phyloP scores from a whole-genome alignment of 2,329 filamentous ascomycete species.

The Chaetomiaceae sp. region DNA sequence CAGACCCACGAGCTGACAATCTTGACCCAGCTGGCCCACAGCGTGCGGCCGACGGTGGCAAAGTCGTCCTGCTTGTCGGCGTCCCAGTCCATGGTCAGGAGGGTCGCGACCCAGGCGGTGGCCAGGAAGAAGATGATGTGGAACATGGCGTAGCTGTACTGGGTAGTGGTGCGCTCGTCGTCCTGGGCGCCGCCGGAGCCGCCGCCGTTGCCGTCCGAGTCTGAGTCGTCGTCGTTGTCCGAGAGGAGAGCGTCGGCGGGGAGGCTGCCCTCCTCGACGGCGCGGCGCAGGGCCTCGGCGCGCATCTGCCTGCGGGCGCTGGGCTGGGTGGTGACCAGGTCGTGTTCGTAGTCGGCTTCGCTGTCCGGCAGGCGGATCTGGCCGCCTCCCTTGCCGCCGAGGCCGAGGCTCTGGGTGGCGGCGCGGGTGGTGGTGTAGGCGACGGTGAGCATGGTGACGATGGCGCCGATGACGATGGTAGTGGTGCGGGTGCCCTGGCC shows the following conservation, averaged over 20 bases:
- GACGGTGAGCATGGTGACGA: constrained; percentile 94
- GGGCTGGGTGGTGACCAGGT: constrained; percentile 82
- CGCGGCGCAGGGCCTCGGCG: constrained; percentile 81
- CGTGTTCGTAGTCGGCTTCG: constrained; percentile 63
- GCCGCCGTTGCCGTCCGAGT: constrained; percentile 40
- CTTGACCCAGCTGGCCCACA: constrained; percentile 99
- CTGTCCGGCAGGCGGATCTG: constrained; percentile 60
- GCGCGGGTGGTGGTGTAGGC: constrained; percentile 97
- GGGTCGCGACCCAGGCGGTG: constrained; percentile 90
- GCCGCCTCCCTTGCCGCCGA: constrained; percentile 55
- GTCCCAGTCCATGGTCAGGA: constrained; percentile 72
- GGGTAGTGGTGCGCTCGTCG: constrained; percentile 82
- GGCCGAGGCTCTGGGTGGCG: constrained; percentile 80
- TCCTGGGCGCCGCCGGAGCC: constrained; percentile 52
- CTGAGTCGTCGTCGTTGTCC: constrained; percentile 51
- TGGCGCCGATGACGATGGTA: constrained; percentile 84
- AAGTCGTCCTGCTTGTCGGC: constrained; percentile 68
- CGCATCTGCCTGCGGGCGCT: constrained; percentile 79
- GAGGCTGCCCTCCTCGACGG: constrained; percentile 86
- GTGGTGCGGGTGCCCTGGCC: constrained; percentile 85
- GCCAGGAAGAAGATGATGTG: constrained; percentile 97
- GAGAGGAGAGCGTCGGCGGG: constrained; percentile 85
- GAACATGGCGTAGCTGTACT: constrained; percentile 96
- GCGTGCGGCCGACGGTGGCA: constrained; percentile 86
- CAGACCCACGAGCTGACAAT: constrained; percentile 97